Evolutionary conservation across 257 asterid genomes (phyloP).

Genomic region (Osmanthus fragrans): DNA sequence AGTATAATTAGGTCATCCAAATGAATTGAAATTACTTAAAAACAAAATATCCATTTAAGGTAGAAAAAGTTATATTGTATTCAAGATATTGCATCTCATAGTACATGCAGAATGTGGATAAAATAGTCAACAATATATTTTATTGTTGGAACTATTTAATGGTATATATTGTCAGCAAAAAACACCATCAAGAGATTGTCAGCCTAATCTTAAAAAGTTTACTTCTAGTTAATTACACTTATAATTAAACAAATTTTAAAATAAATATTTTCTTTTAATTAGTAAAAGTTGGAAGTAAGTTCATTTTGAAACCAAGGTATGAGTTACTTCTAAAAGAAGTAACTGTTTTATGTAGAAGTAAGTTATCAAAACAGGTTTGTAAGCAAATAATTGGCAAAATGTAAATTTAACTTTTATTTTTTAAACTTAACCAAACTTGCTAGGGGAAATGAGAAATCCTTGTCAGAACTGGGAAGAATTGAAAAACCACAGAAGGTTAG

Average conservation of each 20-base stretch:
- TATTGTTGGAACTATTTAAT: neutral
- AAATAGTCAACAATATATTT: neutral
- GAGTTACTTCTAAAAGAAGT: neutral
- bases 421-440: neutral
- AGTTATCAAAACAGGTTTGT: neutral
- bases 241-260: no score
- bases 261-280: no score
- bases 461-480: neutral
- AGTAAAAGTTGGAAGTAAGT: neutral
- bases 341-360: neutral
- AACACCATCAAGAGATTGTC: neutral
- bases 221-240: neutral
- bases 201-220: neutral
- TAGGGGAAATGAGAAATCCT: neutral
- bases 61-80: neutral
- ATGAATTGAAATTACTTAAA: neutral
- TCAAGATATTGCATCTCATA: neutral
- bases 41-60: neutral
- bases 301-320: neutral
- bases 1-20: neutral
- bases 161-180: neutral
- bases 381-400: neutral
- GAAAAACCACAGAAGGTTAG: neutral
- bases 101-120: neutral
- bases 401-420: neutral